Evolutionary conservation across 768 basidiomycete species (phyloP), one percentile per base, ranked within the genome.

Genomic region (Termitomyces heimii): DNA sequence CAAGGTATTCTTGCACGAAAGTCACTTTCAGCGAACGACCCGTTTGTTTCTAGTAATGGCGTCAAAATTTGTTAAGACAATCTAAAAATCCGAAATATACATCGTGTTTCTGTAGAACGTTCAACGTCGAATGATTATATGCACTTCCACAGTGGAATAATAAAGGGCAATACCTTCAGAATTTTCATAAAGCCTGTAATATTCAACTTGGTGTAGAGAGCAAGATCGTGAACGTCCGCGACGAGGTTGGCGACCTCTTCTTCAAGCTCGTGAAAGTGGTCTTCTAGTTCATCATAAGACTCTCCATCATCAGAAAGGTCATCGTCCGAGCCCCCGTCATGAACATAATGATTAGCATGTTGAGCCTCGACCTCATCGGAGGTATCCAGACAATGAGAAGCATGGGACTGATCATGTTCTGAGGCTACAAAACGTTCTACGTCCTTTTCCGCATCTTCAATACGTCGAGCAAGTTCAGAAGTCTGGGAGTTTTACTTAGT

Each of bases 141-240:
- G 9, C n/a, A 5, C 14, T 48, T 47, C 44, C n/a, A 50, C 22
- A 34, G 31, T 16, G 31, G 7, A 22, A 12, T 24, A 37, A 22
- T 13, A 39, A 37, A 20, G 16, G 20, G 42, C 35, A 0, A 29
- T 58, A 88, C 90, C 82, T 98, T 98, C 60, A 98, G 77, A 60
- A 98, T 98, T 75, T 99, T 99, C 80, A 98, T 89, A 70, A 99
- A 99, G 10, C 97, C 97, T 1, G 97, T 98, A 66, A 98, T 94
- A 70, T 98, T 98, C 54, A 98, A 82, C 69, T 98, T 98, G 3
- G 96, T 95, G 69, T 95, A 82, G 31, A 98, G 76, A 1, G 94
- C 94, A 40, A 95, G 79, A 70, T 94, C 92, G 63, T 94, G 92
- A 12, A 92, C 90, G 62, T 92, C 89, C 0, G 96, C 96, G 18